Evolutionary conservation across 345 rosid species (phyloP).

Genomic region (Streptanthus diversifolius): DNA sequence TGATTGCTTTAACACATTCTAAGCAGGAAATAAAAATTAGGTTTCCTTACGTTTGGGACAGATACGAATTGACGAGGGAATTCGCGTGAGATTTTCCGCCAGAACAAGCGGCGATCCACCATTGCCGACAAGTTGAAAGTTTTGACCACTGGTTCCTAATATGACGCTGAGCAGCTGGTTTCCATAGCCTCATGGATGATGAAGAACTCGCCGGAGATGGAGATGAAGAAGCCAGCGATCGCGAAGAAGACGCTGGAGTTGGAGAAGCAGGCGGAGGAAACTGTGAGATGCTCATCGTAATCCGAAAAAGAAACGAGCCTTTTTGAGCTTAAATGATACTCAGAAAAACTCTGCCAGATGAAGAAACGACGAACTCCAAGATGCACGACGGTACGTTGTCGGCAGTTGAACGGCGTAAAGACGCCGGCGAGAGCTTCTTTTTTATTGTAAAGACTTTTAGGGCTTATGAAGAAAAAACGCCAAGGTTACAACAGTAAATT

Average conservation of each 20-base stretch:
- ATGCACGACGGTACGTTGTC: not conserved
- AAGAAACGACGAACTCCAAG: not conserved
- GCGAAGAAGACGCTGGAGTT: constrained; percentile 34
- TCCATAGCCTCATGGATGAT: constrained; percentile 67
- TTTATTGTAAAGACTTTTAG: not conserved
- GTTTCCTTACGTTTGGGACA: constrained; percentile 52
- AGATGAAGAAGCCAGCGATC: constrained; percentile 27
- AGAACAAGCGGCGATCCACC: constrained; percentile 60
- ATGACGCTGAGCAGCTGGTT: constrained; percentile 83
- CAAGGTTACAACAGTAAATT: constrained; percentile 20
- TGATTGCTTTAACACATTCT: not conserved
- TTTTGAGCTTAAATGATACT: not conserved
- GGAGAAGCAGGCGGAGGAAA: constrained; percentile 32
- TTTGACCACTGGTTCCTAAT: constrained; percentile 91
- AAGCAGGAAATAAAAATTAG: not conserved
- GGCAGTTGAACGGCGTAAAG: not conserved
- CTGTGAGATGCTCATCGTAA: constrained; percentile 22
- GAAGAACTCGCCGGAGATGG: constrained; percentile 37
- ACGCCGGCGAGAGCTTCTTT: constrained; percentile 11
- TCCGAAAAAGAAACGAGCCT: not conserved
- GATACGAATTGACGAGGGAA: constrained; percentile 67
- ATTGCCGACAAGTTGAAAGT: constrained; percentile 46
- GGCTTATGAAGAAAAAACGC: not conserved
- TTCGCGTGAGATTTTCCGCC: constrained; percentile 68
- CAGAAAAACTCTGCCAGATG: constrained; percentile 15